phyloP scores from a whole-genome alignment of 2,329 filamentous ascomycete genomes.

The Colletotrichum abscissum region DNA sequence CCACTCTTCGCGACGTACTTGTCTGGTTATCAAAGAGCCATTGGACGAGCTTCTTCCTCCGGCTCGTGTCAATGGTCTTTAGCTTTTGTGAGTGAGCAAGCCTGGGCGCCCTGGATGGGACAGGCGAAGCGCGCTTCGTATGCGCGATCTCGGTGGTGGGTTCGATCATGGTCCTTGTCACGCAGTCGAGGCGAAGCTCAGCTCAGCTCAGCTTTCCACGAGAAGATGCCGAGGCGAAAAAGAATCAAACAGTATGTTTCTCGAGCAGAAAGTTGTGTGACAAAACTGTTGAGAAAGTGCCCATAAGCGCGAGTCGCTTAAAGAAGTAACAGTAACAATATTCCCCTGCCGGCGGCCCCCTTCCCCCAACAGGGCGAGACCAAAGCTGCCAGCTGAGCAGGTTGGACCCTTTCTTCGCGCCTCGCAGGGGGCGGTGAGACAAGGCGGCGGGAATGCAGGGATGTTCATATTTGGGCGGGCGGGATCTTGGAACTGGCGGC shows the following conservation, averaged over 20 bases:
- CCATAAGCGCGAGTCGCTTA: not conserved
- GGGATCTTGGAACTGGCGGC: not conserved
- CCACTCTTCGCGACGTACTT: not conserved
- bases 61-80: not conserved
- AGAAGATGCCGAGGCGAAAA: not conserved
- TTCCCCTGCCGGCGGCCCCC: not conserved
- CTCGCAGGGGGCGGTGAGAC: slow-evolving; percentile 2
- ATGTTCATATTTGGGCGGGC: not conserved
- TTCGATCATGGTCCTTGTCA: not conserved
- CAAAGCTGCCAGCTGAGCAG: not conserved
- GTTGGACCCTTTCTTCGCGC: not conserved
- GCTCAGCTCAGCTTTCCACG: not conserved
- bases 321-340: not conserved
- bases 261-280: not conserved
- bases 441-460: not conserved
- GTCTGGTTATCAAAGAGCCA: slow-evolving; percentile 3
- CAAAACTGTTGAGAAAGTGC: not conserved
- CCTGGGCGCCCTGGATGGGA: not conserved
- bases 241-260: not conserved
- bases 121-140: not conserved
- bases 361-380: not conserved
- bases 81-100: not conserved
- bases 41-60: not conserved
- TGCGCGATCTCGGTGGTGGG: not conserved
- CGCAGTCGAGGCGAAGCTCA: not conserved